Conservation (phyloP, 306 rosid species). For the Trifolium pratense region DNA sequence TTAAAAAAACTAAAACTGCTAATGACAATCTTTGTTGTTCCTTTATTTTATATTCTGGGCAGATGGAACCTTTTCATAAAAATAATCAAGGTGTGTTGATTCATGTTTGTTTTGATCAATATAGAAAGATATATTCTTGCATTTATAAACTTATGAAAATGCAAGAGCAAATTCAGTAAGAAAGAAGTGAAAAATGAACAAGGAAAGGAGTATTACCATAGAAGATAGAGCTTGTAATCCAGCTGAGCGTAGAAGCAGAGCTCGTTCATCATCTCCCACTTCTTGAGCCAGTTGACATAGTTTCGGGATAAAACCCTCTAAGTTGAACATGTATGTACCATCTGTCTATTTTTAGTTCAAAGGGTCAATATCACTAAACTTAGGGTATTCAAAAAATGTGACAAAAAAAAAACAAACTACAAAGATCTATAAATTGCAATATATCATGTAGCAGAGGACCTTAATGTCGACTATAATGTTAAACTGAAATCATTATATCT, state of each 20-base stretch:
- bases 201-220: slow-evolving; percentile 62
- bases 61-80: slow-evolving; percentile 26
- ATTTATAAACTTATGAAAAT: slow-evolving; percentile 24
- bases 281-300: slow-evolving; percentile 94
- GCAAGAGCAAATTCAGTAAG: slow-evolving; percentile 16
- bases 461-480: slow-evolving; percentile 18
- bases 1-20: slow-evolving; percentile 24
- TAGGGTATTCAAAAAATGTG: slow-evolving; percentile 27
- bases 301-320: slow-evolving; percentile 96
- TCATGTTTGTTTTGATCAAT: slow-evolving; percentile 36
- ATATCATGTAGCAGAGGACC: slow-evolving; percentile 26
- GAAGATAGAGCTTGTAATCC: slow-evolving; percentile 75
- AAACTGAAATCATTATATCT: slow-evolving; percentile 32
- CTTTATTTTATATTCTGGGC: slow-evolving; percentile 9
- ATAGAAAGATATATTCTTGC: slow-evolving; percentile 20
- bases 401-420: slow-evolving; percentile 2
- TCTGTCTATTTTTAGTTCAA: slow-evolving; percentile 77
- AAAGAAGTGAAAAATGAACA: slow-evolving; percentile 30
- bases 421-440: slow-evolving; percentile 34
- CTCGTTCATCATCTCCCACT: slow-evolving; percentile 71
- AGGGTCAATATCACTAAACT: slow-evolving; percentile 54
- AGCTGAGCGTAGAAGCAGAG: slow-evolving; percentile 76
- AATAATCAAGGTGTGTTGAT: slow-evolving; percentile 19
- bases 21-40: slow-evolving; percentile 30
- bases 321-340: slow-evolving; percentile 90